Evolutionary conservation across 129 eudicot species (phyloP).

Genomic region (Flaveria ramosissima): DNA sequence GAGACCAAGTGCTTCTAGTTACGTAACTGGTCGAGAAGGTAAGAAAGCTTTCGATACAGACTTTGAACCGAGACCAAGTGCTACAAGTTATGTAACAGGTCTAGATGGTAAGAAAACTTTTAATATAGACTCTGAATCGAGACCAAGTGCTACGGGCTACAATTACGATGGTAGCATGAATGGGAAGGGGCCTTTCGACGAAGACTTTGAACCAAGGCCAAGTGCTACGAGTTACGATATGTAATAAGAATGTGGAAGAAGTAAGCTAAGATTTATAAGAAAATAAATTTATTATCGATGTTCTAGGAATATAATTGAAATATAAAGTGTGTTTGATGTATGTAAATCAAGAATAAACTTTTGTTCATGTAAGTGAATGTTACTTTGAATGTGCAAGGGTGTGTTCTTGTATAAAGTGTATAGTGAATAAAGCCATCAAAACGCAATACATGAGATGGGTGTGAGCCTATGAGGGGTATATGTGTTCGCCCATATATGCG

Average conservation of each 20-base stretch:
- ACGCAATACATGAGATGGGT: too few relatives aligned
- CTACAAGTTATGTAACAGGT: not conserved
- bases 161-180: not conserved
- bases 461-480: too few relatives aligned
- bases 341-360: not conserved
- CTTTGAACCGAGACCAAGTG: not conserved
- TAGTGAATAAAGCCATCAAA: too few relatives aligned
- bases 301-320: not conserved
- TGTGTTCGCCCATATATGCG: too few relatives aligned
- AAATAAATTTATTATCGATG: not conserved
- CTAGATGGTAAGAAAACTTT: not conserved
- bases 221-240: not conserved
- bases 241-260: not conserved
- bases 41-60: not conserved
- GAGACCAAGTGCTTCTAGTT: too few relatives aligned
- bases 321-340: slow-evolving; percentile 2
- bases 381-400: too few relatives aligned
- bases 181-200: not conserved
- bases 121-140: not conserved
- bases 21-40: too few relatives aligned
- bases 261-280: not conserved
- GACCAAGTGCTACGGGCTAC: not conserved
- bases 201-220: not conserved
- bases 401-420: too few relatives aligned
- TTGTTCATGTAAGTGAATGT: not conserved